These are phyloP conservation scores for Camellia oleifera DNA, from an alignment of 179 eudicot genomes.

Conservation along the genomic window DNA sequence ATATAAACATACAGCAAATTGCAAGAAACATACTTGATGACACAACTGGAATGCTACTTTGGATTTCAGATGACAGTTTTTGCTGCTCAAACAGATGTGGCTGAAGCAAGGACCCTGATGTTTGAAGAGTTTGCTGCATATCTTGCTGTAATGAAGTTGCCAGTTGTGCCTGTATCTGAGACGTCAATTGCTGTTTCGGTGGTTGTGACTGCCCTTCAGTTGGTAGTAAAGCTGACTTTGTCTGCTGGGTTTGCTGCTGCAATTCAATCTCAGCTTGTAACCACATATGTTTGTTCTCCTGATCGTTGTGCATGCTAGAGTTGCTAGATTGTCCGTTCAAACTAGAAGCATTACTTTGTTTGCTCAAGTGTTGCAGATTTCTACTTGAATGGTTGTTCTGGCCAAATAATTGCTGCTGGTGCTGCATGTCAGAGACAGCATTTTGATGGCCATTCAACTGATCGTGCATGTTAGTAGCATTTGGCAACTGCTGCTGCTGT, in stretches of 20 bases:
- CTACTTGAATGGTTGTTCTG: constrained; percentile 3
- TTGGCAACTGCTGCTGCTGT: constrained; percentile 42
- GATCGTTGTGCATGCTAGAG: constrained; percentile 47
- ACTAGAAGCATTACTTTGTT: constrained; percentile 36
- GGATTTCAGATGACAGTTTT: constrained; percentile 59
- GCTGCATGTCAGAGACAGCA: constrained; percentile 48
- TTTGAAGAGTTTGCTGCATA: constrained; percentile 68
- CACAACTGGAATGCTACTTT: constrained; percentile 53
- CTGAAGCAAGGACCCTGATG: constrained; percentile 56
- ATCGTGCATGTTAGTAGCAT: constrained; percentile 41
- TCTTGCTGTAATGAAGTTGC: constrained; percentile 60
- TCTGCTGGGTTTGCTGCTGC: constrained; percentile 50
- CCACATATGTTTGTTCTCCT: constrained; percentile 44
- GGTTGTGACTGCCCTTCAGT: constrained; percentile 34
- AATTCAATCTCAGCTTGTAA: constrained; percentile 50
- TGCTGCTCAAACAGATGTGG: constrained; percentile 68
- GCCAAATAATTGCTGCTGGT: not conserved
- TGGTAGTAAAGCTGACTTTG: constrained; percentile 16
- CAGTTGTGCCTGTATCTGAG: constrained; percentile 68
- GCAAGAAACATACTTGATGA: constrained; percentile 51
- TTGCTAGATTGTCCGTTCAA: constrained; percentile 59
- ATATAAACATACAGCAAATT: not conserved
- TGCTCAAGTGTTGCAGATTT: constrained; percentile 41
- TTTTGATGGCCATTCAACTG: constrained; percentile 55
- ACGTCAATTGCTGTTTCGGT: constrained; percentile 50